Base-by-base conservation (phyloP, 208 protist genomes). In the Leishmania martiniquensis region DNA sequence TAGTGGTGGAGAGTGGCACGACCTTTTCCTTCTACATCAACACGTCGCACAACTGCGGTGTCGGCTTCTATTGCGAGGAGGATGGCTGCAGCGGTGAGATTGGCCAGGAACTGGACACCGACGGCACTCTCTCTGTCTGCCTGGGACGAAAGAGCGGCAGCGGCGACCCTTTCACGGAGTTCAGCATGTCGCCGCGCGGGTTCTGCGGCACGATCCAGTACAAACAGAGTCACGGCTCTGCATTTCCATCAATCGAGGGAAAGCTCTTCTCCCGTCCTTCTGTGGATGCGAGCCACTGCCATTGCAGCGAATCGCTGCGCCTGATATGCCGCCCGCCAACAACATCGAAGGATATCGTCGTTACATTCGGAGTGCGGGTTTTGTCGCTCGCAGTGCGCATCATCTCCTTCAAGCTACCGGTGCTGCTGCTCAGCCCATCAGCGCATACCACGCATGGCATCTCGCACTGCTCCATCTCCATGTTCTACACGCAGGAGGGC, bases 191-290 rank as follows among this genome's bases (percentile, higher is more conserved):
- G 4, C 77, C 92, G 42, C 83, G 91, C 12, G 95, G 95, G 25
- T 98, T 98, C 84, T 95, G 90, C 71, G 95, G 95, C 9, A 90
- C 89, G 9, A 86, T 98, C n/a, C 83, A 92, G 77, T 98, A 98
- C 86, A 87, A 87, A 74, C 85, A 92, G 72, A 91, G 77, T 63
- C 91, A 89, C 69, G 91, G 86, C 54, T 89, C 83, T 44, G 83
- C 83, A 10, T 84, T 89, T 57, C 83, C 85, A 0, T 80, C 89
- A 2, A 88, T 97, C 52, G 90, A 95, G 72, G 77, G 82, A 25
- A 74, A 70, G 76, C 62, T 75, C 39, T 59, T 76, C 52, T 60
- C 69, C 15, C 60, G 51, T 20, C 45, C 72, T 2, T 54, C 57
- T 17, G 65, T 68, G 59, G 75, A 79, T 51, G 73, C 57, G 45